A percentile compares a stretch with the other conserved stretches of the same genome.
phyloP scores from a whole-genome alignment of 2,329 filamentous ascomycete genomes.

The Aschersonia sp. region DNA sequence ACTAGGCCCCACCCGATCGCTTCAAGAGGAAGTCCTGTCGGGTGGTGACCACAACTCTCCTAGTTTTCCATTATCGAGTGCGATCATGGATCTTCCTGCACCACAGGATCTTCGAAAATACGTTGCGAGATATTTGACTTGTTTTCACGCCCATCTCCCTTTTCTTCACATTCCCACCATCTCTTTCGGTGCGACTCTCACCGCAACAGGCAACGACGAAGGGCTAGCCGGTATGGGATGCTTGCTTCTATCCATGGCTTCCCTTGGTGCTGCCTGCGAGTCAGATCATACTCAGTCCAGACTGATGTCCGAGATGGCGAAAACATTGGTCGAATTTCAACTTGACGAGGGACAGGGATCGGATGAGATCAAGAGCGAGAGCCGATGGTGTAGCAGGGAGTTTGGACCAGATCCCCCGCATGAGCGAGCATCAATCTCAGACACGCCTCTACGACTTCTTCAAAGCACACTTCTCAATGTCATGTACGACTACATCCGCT shows the following conservation, averaged over 20 bases:
- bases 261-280: constrained; percentile 75
- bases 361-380: constrained; percentile 55
- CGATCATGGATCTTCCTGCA: constrained; percentile 53
- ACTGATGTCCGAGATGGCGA: constrained; percentile 81
- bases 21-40: constrained; percentile 27
- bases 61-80: constrained; percentile 17
- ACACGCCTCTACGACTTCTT: constrained; percentile 81
- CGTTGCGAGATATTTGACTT: constrained; percentile 77
- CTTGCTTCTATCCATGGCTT: constrained; percentile 68
- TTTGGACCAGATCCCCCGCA: constrained; percentile 39
- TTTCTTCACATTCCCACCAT: constrained; percentile 86
- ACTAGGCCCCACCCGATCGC: constrained; percentile 38
- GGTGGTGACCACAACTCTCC: constrained; percentile 27
- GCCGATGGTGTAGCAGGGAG: constrained; percentile 34
- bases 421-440: constrained; percentile 36
- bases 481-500: constrained; percentile 89
- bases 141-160: constrained; percentile 89
- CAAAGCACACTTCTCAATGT: constrained; percentile 96
- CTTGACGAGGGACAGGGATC: constrained; percentile 82
- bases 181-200: constrained; percentile 70
- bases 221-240: constrained; percentile 69
- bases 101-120: constrained; percentile 81
- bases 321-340: constrained; percentile 89
- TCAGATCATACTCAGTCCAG: constrained; percentile 66
- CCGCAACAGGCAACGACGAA: constrained; percentile 45